A percentile compares a stretch with the other conserved stretches of the same genome.
Conservation (phyloP, 1,284 basidiomycete genomes). For the Heterobasidion occidentale region DNA sequence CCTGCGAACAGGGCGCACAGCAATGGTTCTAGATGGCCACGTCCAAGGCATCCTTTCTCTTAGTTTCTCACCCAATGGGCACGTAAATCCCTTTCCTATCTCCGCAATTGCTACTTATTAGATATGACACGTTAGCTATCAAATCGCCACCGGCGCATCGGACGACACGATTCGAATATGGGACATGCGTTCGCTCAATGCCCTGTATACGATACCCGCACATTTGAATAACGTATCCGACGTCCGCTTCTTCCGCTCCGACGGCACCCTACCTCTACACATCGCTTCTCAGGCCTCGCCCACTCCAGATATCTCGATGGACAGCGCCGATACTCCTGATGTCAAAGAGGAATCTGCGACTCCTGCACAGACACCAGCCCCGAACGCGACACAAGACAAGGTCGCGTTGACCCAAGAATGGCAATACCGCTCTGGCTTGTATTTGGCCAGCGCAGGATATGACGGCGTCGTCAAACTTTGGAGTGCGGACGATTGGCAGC, state of each 20-base stretch:
- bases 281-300: constrained; percentile 5
- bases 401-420: constrained; percentile 40
- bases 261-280: constrained; percentile 21
- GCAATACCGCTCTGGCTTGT: constrained; percentile 79
- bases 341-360: constrained; percentile 7
- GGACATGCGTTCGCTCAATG: constrained; percentile 91
- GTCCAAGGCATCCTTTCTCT: constrained; percentile 90
- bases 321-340: constrained; percentile 23
- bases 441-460: constrained; percentile 91
- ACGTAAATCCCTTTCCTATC: constrained; percentile 16
- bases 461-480: constrained; percentile 94
- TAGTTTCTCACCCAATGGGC: constrained; percentile 95
- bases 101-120: constrained; percentile 5
- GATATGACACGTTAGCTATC: constrained; percentile 55
- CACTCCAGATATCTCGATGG: constrained; percentile 30
- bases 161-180: constrained; percentile 98
- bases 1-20: constrained; percentile 87
- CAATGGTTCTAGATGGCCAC: constrained; percentile 98
- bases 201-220: constrained; percentile 94
- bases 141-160: constrained; percentile 93
- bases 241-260: constrained; percentile 83
- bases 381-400: constrained; percentile 5
- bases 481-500: constrained; percentile 98
- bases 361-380: constrained; percentile 1
- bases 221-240: constrained; percentile 94